Base-by-base conservation (phyloP, 352 stramenopile species). In the Achlya hypogyna region DNA sequence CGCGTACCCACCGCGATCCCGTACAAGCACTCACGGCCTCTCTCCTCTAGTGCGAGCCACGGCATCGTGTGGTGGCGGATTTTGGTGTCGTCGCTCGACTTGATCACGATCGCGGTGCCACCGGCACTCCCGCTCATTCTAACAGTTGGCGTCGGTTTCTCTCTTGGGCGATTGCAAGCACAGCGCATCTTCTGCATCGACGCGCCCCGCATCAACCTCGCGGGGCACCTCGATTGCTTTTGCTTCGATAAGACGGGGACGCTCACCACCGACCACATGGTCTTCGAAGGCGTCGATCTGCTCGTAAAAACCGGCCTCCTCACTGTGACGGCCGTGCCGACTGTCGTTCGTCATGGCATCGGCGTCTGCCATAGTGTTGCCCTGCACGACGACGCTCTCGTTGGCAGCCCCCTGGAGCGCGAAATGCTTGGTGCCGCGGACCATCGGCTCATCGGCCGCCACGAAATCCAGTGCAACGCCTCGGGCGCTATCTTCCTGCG, bases 221-320 rank as follows among this genome's bases (percentile, higher is more conserved):
- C 79, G 0, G 84, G 84, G 0, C 82, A 93, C 53, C 63, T 93
- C 3, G 74, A 86, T 35, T 87, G 76, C 45, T 91, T 90, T 42
- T 91, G 82, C 66, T 93, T 93, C 51, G 84, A 93, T 70, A 93
- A 93, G 73, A 93, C 84, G 5, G 84, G 84, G 0, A 93, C 84
- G 4, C 67, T 93, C 12, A 88, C 84, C 1, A 86, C 72, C 29
- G 84, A 91, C 28, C 75, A 86, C 49, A 64, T 93, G 40, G 75
- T 86, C 31, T 90, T 90, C 62, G 75, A 89, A 42, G 82, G 82
- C 12, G 78, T 91, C 0, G 84, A 93, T n/a, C n/a, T n/a, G n/a
- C n/a, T n/a, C n/a, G n/a, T n/a, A n/a, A n/a, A n/a, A n/a, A n/a
- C n/a, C n/a, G n/a, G n/a, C n/a, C n/a, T n/a, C n/a, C n/a, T n/a